Evolutionary conservation across 2,329 filamentous ascomycete species (phyloP).

Genomic region (Penicillium sp.): DNA sequence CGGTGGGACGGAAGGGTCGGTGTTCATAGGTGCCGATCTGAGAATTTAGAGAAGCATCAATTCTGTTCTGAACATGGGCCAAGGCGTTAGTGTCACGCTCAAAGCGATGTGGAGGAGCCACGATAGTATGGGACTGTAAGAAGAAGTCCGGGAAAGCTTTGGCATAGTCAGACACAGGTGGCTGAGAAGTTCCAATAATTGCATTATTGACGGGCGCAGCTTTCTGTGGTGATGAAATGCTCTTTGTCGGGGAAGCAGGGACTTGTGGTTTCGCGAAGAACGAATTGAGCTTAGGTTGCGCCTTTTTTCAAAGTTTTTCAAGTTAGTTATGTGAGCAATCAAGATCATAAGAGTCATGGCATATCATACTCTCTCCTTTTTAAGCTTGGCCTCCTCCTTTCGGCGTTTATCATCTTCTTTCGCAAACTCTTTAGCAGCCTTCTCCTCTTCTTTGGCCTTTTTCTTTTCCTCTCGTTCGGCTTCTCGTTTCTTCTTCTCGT

Average conservation of each 20-base stretch:
- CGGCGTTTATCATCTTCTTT: constrained; percentile 49
- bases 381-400: constrained; percentile 49
- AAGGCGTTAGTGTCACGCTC: constrained; percentile 60
- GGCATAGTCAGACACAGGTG: constrained; percentile 57
- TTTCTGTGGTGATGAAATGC: constrained; percentile 32
- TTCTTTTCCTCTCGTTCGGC: constrained; percentile 49
- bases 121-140: constrained; percentile 67
- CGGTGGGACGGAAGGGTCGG: constrained; percentile 31
- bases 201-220: constrained; percentile 5
- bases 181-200: constrained; percentile 12
- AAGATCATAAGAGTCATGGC: neutral
- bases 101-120: constrained; percentile 61
- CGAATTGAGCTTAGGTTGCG: constrained; percentile 52
- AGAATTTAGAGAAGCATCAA: constrained; percentile 41
- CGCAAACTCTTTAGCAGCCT: constrained; percentile 40
- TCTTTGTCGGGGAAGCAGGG: constrained; percentile 20
- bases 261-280: constrained; percentile 49
- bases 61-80: constrained; percentile 53
- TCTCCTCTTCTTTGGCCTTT: constrained; percentile 47
- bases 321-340: neutral
- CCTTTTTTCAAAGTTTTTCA: constrained; percentile 32
- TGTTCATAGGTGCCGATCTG: constrained; percentile 11
- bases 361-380: constrained; percentile 46
- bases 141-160: constrained; percentile 80
- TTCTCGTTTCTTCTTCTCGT: constrained; percentile 48